Evolutionary conservation across 768 basidiomycete species (phyloP).

Genomic region (Mycena indigotica): DNA sequence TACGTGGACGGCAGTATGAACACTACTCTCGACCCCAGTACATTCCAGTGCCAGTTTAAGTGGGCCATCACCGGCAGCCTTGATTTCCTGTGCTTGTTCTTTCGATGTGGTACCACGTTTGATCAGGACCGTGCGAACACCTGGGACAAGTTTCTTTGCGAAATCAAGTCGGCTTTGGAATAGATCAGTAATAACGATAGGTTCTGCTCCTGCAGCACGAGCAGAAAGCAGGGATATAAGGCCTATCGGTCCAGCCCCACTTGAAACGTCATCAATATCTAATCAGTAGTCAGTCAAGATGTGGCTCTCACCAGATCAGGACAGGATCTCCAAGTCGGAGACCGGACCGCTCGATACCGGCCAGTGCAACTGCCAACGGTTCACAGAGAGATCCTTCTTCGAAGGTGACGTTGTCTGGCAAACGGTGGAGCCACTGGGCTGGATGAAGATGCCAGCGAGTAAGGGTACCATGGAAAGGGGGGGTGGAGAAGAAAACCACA

Average conservation of each 20-base stretch:
- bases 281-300: neutral
- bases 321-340: conserved; percentile 66
- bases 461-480: conserved; percentile 69
- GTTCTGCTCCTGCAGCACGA: conserved; percentile 69
- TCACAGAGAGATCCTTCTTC: conserved; percentile 73
- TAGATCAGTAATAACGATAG: conserved; percentile 69
- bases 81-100: conserved; percentile 55
- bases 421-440: conserved; percentile 66
- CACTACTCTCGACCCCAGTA: conserved; percentile 64
- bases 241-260: conserved; percentile 71
- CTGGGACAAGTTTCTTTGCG: conserved; percentile 61
- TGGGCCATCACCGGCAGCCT: conserved; percentile 49
- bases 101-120: conserved; percentile 46
- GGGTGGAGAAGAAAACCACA: conserved; percentile 70
- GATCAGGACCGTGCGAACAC: conserved; percentile 59
- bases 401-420: conserved; percentile 62
- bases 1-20: conserved; percentile 61
- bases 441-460: conserved; percentile 70
- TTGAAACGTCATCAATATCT: conserved; percentile 28
- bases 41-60: conserved; percentile 63
- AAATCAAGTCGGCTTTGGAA: conserved; percentile 68
- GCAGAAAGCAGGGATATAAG: conserved; percentile 63
- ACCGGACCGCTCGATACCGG: conserved; percentile 65
- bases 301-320: conserved; percentile 53
- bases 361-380: conserved; percentile 66